Evolutionary conservation across 2,329 filamentous ascomycete species (phyloP).

Genomic region (Dactylellina leptospora): DNA sequence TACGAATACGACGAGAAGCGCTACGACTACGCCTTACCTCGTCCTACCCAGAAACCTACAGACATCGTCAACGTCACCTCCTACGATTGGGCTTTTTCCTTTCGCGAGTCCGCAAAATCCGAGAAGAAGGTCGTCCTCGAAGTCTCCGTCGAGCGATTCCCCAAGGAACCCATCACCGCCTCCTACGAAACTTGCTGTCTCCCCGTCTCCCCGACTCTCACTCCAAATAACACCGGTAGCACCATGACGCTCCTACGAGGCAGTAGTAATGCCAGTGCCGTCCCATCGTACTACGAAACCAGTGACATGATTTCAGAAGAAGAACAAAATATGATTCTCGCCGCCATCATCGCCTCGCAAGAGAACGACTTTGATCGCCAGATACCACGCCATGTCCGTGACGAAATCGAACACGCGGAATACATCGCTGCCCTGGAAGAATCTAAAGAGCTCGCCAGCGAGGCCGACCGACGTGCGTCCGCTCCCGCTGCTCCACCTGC

Average conservation of each 20-base stretch:
- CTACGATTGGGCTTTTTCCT: constrained; percentile 53
- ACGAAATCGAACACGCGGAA: constrained; percentile 49
- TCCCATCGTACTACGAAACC: constrained; percentile 22
- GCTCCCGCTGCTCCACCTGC: not conserved
- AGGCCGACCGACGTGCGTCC: constrained; percentile 16
- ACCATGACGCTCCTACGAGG: constrained; percentile 53
- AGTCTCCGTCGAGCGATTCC: constrained; percentile 49
- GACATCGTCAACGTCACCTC: constrained; percentile 22
- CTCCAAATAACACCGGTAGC: constrained; percentile 36
- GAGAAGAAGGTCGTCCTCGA: constrained; percentile 44
- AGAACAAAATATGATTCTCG: constrained; percentile 51
- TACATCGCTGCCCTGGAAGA: constrained; percentile 47
- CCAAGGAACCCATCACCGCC: constrained; percentile 17
- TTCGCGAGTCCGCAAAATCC: constrained; percentile 43
- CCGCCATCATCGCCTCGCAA: constrained; percentile 52
- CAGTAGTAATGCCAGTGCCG: constrained; percentile 44
- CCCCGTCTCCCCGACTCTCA: constrained; percentile 48
- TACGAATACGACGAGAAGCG: constrained; percentile 47
- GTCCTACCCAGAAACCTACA: not conserved
- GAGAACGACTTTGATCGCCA: constrained; percentile 45
- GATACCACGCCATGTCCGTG: constrained; percentile 43
- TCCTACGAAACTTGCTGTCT: constrained; percentile 49
- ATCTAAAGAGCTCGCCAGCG: constrained; percentile 26
- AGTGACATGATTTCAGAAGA: constrained; percentile 40
- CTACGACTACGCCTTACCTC: constrained; percentile 1